Conservation (phyloP, 768 basidiomycete species). For the Thelephora ganbajun region DNA sequence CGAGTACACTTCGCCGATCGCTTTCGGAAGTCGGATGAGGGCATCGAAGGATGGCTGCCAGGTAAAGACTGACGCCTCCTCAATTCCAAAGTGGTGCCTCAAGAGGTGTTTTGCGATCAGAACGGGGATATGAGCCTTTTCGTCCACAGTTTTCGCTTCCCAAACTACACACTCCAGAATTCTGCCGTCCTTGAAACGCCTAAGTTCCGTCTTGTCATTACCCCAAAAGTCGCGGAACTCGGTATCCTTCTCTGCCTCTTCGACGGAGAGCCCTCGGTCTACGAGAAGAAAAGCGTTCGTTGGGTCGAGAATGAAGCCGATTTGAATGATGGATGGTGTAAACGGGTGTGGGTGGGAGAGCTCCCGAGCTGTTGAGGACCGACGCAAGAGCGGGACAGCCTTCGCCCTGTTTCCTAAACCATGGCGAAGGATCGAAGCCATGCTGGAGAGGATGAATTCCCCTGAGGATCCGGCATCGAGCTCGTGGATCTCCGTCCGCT, state of each 20-base stretch:
- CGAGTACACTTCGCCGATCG: constrained; percentile 28
- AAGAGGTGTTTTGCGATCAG: constrained; percentile 68
- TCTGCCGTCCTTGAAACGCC: constrained; percentile 91
- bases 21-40: constrained; percentile 43
- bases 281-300: constrained; percentile 71
- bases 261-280: constrained; percentile 80
- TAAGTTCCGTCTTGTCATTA: constrained; percentile 65
- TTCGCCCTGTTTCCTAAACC: constrained; percentile 67
- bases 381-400: constrained; percentile 47
- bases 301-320: constrained; percentile 68
- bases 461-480: constrained; percentile 50
- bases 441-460: constrained; percentile 37
- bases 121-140: constrained; percentile 63
- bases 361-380: constrained; percentile 28
- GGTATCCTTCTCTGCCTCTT: constrained; percentile 24
- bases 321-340: constrained; percentile 33
- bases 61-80: constrained; percentile 27
- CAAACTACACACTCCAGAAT: constrained; percentile 94
- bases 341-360: constrained; percentile 43
- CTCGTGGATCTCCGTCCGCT: constrained; percentile 27
- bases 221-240: constrained; percentile 86
- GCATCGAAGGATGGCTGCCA: constrained; percentile 49
- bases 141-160: constrained; percentile 73
- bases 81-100: constrained; percentile 59
- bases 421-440: constrained; percentile 36